These are phyloP conservation scores for Lipomyces chichibuensis DNA, from an alignment of 805 yeast species.

Conservation along the genomic window DNA sequence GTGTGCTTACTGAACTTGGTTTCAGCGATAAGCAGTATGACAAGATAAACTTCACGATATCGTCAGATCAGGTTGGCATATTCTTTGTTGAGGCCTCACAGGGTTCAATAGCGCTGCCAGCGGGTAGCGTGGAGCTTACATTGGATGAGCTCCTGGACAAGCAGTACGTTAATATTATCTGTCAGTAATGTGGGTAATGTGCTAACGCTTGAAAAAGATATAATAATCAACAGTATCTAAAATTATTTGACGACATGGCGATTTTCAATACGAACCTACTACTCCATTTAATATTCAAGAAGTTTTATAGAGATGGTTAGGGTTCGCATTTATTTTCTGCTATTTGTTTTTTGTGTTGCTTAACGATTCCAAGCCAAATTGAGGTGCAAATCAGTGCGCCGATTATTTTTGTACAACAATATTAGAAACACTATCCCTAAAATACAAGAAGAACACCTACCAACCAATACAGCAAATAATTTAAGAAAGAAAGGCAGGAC, in stretches of 20 bases:
- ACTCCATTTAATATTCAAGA: slow-evolving; percentile 68
- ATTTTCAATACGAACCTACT: slow-evolving; percentile 69
- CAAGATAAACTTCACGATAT: slow-evolving; percentile 71
- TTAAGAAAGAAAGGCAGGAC: not conserved
- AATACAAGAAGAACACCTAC: not conserved
- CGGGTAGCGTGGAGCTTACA: slow-evolving; percentile 56
- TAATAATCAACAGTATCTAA: slow-evolving; percentile 59
- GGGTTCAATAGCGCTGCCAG: slow-evolving; percentile 63
- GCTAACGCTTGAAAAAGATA: slow-evolving; percentile 21
- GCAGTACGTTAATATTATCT: slow-evolving; percentile 53
- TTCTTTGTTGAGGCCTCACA: slow-evolving; percentile 76
- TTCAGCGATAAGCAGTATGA: slow-evolving; percentile 54
- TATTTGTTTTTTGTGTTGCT: not conserved
- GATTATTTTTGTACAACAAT: not conserved
- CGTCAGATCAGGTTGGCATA: slow-evolving; percentile 71
- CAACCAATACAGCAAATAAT: not conserved
- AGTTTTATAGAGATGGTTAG: slow-evolving; percentile 49
- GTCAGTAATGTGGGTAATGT: not conserved
- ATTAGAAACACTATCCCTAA: not conserved
- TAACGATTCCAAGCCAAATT: not conserved
- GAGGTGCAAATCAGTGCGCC: not conserved
- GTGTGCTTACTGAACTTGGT: slow-evolving; percentile 66
- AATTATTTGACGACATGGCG: slow-evolving; percentile 68
- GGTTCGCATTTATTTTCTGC: not conserved
- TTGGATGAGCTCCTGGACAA: slow-evolving; percentile 71